Evolutionary conservation across 2,329 filamentous ascomycete genomes (phyloP).

Genomic region (Trichoderma sp.): DNA sequence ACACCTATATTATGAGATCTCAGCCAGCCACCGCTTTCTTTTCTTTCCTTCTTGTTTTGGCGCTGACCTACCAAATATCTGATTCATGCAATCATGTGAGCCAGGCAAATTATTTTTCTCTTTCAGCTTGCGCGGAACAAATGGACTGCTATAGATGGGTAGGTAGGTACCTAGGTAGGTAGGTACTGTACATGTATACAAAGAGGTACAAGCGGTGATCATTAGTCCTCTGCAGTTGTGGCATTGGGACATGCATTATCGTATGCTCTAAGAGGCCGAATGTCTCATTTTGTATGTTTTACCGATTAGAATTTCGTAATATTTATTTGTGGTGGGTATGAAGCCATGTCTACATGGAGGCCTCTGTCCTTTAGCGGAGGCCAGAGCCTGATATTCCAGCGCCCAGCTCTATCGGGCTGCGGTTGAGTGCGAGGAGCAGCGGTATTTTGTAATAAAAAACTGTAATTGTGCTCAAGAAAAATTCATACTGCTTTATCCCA

Average conservation of each 20-base stretch:
- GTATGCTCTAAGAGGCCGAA: background rate
- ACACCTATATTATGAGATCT: background rate
- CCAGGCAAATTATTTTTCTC: background rate
- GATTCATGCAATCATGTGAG: background rate
- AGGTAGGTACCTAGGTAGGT: too few species aligned
- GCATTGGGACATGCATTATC: slow-evolving; percentile 12
- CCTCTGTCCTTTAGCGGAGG: background rate
- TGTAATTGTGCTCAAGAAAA: background rate
- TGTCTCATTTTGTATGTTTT: background rate
- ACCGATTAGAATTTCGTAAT: background rate
- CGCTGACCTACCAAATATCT: too few species aligned
- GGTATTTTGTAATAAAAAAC: background rate
- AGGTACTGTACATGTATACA: background rate
- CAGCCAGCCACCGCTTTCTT: background rate
- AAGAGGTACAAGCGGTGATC: background rate
- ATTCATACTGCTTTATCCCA: background rate
- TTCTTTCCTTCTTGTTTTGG: background rate
- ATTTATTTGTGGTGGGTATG: background rate
- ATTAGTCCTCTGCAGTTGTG: background rate
- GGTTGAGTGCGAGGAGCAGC: background rate
- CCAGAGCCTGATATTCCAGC: background rate
- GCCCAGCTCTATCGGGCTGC: background rate
- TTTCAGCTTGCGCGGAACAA: background rate
- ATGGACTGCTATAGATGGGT: background rate
- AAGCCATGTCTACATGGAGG: background rate